Base-by-base conservation (phyloP, 129 eudicot genomes). In the Escallonia herrerae region DNA sequence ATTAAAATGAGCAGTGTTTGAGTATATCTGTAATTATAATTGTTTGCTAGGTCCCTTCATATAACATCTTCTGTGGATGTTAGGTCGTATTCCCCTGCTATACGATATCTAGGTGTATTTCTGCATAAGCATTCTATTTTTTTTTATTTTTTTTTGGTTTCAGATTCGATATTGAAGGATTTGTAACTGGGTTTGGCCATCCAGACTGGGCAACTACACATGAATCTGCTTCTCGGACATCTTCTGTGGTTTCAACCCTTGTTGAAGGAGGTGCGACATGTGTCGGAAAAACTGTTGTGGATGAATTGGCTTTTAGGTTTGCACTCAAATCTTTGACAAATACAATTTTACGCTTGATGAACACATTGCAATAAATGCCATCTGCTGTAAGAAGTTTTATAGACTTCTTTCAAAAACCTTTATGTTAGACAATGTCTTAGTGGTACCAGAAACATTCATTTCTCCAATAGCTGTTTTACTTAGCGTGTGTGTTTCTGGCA, bases 261-360 rank as follows among this genome's bases (percentile, higher is more conserved):
- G 88, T 94, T 50, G 99, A 89, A 58, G 97, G 97, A 64, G 99
- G 99, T 68, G 95, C 99, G 15, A 83, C 90, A 5, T 94, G 97
- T 65, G 74, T 80, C 50, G 99, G 97, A 15, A 94, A 84, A 78
- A 94, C 97, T 42, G 82, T 84, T 59, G 76, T 94, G 42, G 95
- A 86, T 78, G 99, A 94, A 65, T 77, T 94, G 95, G 82, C 93
- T 58, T 86, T 72, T 60, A 81, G 96, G 99, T 93, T 69, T 71
- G 86, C 74, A 47, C 52, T 41, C 62, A 22, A 62, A 33, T 51
- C 54, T 55, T 15, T 46, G 14, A 13, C 4, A 40, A 56, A 15
- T 46, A 45, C 56, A 50, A 62, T 38, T 69, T 60, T 37, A 33
- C 12, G 56, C 12, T 10, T 40, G 60, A 53, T 47, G 67, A 41